Base-by-base conservation (phyloP, 2,329 filamentous ascomycete genomes). In the Tricladium varicosporioides region DNA sequence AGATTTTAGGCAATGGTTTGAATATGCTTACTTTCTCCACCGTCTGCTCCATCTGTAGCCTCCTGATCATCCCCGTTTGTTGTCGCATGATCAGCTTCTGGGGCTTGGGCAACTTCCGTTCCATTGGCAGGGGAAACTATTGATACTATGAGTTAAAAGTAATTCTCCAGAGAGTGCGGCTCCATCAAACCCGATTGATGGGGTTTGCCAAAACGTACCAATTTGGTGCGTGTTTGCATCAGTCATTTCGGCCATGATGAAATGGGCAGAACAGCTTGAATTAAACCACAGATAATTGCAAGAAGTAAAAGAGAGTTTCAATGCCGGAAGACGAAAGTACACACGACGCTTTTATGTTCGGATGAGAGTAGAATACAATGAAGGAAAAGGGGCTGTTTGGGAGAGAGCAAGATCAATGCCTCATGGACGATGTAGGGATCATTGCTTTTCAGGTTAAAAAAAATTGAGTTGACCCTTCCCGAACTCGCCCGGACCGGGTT, bases 171-270 rank as follows among this genome's bases (percentile, higher is more conserved):
- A 27, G 7, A 27, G 7, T 7, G 7, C 22, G 7, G 22, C 22
- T 27, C 7, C 22, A 4, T 27, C 16, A 5, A 32, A 19, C 2
- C 32, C 52, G 11, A 44, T 14, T 44, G 16, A 32, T 11, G 10
- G 9, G 15, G 5, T 14, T 13, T 51, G 31, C 5, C 18, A 15
- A 15, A 43, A 65, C 66, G 50, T 67, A 69, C 69, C 66, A 58
- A 66, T 56, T 48, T 65, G 54, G 53, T 53, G 53, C 53, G 55
- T 60, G 54, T 65, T 63, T 57, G 60, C 63, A 58, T 70, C 64
- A 65, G 68, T 67, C 51, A 57, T 60, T 62, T 66, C 63, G 59
- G 65, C 63, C 68, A 70, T 70, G 48, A 55, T 48, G 50, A 48
- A 19, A 40, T 45, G n/a, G 33, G 27, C 36, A 53, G 53, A 56